Evolutionary conservation across 2,329 filamentous ascomycete species (phyloP).

Genomic region (Alternaria sp.): DNA sequence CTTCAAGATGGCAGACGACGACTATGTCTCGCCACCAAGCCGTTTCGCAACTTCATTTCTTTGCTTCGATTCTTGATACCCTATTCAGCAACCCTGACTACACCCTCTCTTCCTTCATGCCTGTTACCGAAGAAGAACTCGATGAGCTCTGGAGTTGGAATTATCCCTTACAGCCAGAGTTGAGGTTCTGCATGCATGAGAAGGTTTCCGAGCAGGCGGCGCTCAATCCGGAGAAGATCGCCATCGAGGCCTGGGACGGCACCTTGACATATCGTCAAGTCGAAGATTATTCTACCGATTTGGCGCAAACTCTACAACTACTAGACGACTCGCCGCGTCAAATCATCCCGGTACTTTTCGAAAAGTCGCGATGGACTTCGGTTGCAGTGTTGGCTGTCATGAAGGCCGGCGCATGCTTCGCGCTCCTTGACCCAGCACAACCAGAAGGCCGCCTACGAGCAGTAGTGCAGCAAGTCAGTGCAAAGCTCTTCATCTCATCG

Average conservation of each 20-base stretch:
- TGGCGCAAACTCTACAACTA: conserved; percentile 35
- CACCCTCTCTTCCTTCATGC: conserved; percentile 21
- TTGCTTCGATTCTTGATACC: conserved; percentile 45
- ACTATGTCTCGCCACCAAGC: conserved; percentile 54
- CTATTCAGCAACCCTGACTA: conserved; percentile 42
- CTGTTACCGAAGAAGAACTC: conserved; percentile 47
- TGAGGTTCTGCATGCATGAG: conserved; percentile 57
- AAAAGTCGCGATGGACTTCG: conserved; percentile 49
- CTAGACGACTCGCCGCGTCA: conserved; percentile 34
- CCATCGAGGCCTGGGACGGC: conserved; percentile 49
- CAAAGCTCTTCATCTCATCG: conserved; percentile 37
- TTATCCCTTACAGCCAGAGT: conserved; percentile 50
- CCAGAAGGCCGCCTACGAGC: conserved; percentile 42
- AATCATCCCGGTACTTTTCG: conserved; percentile 49
- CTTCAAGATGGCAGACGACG: conserved; percentile 52
- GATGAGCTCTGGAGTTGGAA: conserved; percentile 59
- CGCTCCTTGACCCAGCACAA: conserved; percentile 45
- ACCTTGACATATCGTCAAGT: conserved; percentile 45
- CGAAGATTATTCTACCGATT: conserved; percentile 38
- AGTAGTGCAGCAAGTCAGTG: conserved; percentile 40
- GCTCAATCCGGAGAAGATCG: conserved; percentile 43
- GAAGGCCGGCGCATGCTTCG: conserved; percentile 49
- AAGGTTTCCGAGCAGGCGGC: conserved; percentile 51
- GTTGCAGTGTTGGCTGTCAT: conserved; percentile 50
- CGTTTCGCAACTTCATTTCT: conserved; percentile 50